Conservation (phyloP, 495 filamentous ascomycete genomes). For the Aspergillus bertholletiae region DNA sequence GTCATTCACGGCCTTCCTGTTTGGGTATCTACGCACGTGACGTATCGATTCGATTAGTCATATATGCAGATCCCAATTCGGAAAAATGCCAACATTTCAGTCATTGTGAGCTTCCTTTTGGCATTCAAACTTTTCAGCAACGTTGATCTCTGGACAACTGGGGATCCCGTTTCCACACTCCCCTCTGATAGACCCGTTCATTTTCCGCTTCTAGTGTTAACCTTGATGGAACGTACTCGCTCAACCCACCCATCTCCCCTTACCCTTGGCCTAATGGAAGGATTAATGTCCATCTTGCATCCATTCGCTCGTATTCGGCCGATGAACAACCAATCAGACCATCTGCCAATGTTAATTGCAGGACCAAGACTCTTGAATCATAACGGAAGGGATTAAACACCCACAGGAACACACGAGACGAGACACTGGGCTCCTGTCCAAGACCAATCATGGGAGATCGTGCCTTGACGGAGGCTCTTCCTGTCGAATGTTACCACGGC, state of each 20-base stretch:
- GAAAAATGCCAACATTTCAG: too few relatives aligned
- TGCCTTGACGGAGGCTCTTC: background rate
- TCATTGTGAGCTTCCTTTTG: background rate
- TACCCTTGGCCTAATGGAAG: background rate
- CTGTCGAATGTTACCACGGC: background rate
- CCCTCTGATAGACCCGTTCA: too few relatives aligned
- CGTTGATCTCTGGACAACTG: background rate
- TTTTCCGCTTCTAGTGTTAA: background rate
- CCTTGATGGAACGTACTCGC: background rate
- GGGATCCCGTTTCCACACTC: background rate
- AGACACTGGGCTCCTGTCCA: background rate
- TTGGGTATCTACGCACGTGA: background rate
- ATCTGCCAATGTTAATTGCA: background rate
- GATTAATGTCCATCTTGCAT: background rate
- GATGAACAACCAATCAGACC: conserved; percentile 2
- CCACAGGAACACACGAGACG: background rate
- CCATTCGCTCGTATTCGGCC: conserved; percentile 6
- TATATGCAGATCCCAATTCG: background rate
- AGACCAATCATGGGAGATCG: background rate
- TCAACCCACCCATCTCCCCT: background rate
- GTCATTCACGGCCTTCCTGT: background rate
- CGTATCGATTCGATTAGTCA: too few relatives aligned
- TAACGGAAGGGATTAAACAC: background rate
- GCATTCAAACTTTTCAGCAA: background rate
- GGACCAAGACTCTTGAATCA: background rate